Evolutionary conservation across 345 rosid species (phyloP), one percentile per base, ranked within the genome.

Genomic region (Boechera stricta): DNA sequence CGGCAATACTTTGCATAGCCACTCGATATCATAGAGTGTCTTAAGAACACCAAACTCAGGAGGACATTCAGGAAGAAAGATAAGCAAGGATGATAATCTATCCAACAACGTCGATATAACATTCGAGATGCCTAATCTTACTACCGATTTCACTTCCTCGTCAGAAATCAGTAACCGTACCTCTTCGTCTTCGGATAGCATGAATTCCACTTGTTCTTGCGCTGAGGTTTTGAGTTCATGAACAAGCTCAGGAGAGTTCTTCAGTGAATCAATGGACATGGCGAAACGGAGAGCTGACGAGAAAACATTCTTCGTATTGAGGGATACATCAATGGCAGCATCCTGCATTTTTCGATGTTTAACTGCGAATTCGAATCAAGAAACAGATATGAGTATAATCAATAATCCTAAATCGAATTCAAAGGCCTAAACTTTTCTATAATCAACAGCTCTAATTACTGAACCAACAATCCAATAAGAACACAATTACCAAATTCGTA

Each of bases 121-220:
- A 35, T 85, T 64, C 1, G 84, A 80, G 33, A 92, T 87, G 29
- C 98, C 94, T 57, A 49, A 48, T 79, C 74, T 84, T 8, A 86
- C 86, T 4, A 79, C 88, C 4, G 91, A 85, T 76, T 85, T 89
- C 18, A 95, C 91, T 71, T 92, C 97, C 35, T 87, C 90, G 35
- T 88, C 87, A 10, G 86, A 68, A 8, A 75, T 84, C n/a, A 92
- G 77, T 69, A 87, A 76, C 36, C 86, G 82, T 7, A 75, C 82
- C 49, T 95, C 89, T 28, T 84, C 81, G 64, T 95, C 94, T 73
- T 80, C 86, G 2, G 94, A 85, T 26, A 95, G 74, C 99, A 95
- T 91, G 84, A 86, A 88, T 10, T 95, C 98, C 10, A 92, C 91
- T 72, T 95, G 97, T 72, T 95, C 96, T 76, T 89, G 94, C 44